phyloP scores from a whole-genome alignment of 805 yeast genomes.

The Schwanniomyces pseudopolymorphus region DNA sequence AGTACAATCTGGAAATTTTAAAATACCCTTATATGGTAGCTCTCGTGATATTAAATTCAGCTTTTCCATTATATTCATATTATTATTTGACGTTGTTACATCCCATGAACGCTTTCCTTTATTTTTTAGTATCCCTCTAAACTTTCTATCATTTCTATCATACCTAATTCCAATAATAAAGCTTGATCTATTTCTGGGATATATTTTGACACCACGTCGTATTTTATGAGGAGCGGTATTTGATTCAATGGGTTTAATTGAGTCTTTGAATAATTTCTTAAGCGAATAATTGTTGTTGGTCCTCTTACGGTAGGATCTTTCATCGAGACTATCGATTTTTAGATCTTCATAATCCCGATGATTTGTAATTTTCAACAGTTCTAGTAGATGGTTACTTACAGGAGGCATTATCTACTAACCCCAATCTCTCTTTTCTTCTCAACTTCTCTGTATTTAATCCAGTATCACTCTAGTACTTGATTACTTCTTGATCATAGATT shows the following conservation, averaged over 20 bases:
- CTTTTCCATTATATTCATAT: background rate
- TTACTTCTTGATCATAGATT: slow-evolving; percentile 1
- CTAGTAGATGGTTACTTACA: slow-evolving; percentile 18
- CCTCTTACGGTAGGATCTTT: slow-evolving; percentile 22
- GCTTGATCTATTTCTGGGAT: background rate
- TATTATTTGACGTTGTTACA: background rate
- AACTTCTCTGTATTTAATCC: background rate
- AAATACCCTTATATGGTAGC: slow-evolving; percentile 67
- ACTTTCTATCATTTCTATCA: background rate
- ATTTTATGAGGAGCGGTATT: background rate
- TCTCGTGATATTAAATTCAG: slow-evolving; percentile 35
- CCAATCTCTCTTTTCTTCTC: background rate
- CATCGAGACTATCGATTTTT: slow-evolving; percentile 15
- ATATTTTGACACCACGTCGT: slow-evolving; percentile 3
- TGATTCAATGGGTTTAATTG: slow-evolving; percentile 8
- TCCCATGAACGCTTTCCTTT: background rate
- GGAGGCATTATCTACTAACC: slow-evolving; percentile 7
- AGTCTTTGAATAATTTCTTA: slow-evolving; percentile 15
- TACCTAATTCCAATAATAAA: slow-evolving; percentile 6
- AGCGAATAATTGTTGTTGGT: slow-evolving; percentile 16
- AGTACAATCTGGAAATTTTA: slow-evolving; percentile 56
- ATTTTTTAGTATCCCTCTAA: background rate
- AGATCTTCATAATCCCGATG: slow-evolving; percentile 26
- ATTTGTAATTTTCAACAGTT: slow-evolving; percentile 29
- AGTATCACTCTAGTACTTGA: background rate